Percentiles rank a stretch among this genome's conserved stretches.
Conservation (phyloP, 2,329 filamentous ascomycete genomes). For the Tolypocladium cylindrosporum region DNA sequence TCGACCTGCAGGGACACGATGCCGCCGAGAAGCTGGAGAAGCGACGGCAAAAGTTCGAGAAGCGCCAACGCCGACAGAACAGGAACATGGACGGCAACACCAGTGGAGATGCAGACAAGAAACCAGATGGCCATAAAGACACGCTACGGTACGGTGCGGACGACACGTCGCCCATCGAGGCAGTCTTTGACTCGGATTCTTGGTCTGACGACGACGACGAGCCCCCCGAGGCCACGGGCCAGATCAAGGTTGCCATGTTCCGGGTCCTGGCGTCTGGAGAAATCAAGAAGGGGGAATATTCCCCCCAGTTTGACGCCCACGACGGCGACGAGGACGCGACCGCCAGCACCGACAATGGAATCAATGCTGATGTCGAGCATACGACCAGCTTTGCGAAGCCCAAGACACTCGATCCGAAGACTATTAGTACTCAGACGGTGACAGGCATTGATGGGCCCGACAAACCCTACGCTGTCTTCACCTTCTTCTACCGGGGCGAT, state of each 20-base stretch:
- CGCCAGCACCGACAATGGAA: conserved; percentile 41
- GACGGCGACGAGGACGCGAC: conserved; percentile 76
- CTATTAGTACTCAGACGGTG: conserved; percentile 98
- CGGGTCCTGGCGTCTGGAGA: conserved; percentile 90
- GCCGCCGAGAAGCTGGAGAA: conserved; percentile 84
- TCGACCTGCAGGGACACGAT: conserved; percentile 90
- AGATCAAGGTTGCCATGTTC: conserved; percentile 97
- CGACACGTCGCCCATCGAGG: conserved; percentile 64
- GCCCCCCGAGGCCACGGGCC: conserved; percentile 85
- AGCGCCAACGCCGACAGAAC: conserved; percentile 55
- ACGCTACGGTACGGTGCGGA: conserved; percentile 76
- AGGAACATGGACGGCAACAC: conserved; percentile 25
- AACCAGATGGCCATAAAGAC: conserved; percentile 34
- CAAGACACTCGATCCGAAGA: conserved; percentile 90
- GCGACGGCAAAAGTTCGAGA: conserved; percentile 70
- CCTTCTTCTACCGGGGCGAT: conserved; percentile 94
- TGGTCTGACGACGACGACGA: conserved; percentile 76
- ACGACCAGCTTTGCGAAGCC: conserved; percentile 97
- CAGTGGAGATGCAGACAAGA: conserved; percentile 25
- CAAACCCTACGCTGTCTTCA: conserved; percentile 93
- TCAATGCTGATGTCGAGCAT: conserved; percentile 83
- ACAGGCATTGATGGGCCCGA: conserved; percentile 94
- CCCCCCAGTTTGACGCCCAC: conserved; percentile 92
- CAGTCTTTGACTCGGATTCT: conserved; percentile 57
- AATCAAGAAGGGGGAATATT: conserved; percentile 97